Evolutionary conservation across 2,329 filamentous ascomycete genomes (phyloP).

Genomic region (Aspergillus sergii): DNA sequence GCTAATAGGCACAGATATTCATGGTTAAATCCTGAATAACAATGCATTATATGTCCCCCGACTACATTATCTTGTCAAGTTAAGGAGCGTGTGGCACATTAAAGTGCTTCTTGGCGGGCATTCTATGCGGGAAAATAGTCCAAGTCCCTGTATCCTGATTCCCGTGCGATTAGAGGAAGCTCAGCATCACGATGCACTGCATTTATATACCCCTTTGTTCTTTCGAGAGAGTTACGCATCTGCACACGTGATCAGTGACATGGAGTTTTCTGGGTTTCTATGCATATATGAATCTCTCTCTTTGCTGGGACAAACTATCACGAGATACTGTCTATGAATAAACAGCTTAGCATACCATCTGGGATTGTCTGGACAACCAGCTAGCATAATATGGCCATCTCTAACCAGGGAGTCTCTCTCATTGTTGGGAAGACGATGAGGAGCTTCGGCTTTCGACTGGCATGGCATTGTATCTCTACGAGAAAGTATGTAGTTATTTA

Average conservation of each 20-base stretch:
- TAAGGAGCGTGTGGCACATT: neutral
- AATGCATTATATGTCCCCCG: neutral
- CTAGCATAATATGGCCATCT: neutral
- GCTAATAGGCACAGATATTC: slow-evolving; percentile 36
- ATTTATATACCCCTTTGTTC: neutral
- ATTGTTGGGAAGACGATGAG: neutral
- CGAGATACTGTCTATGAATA: neutral
- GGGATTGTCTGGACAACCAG: neutral
- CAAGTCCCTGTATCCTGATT: neutral
- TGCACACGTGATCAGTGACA: neutral
- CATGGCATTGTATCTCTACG: no score
- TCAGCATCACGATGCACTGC: neutral
- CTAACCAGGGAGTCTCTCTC: neutral
- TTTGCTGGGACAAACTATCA: neutral
- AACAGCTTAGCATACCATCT: neutral
- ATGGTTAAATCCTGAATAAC: slow-evolving; percentile 34
- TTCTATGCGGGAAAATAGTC: neutral
- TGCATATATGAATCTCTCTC: neutral
- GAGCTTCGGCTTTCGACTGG: no score
- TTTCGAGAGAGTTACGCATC: neutral
- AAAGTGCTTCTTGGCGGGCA: no score
- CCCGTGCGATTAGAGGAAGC: neutral
- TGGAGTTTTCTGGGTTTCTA: neutral
- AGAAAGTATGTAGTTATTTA: no score
- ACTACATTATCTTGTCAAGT: neutral